A percentile compares a stretch with the other conserved stretches of the same genome.
phyloP scores from a whole-genome alignment of 306 rosid species.

The Lithocarpus polystachyus region DNA sequence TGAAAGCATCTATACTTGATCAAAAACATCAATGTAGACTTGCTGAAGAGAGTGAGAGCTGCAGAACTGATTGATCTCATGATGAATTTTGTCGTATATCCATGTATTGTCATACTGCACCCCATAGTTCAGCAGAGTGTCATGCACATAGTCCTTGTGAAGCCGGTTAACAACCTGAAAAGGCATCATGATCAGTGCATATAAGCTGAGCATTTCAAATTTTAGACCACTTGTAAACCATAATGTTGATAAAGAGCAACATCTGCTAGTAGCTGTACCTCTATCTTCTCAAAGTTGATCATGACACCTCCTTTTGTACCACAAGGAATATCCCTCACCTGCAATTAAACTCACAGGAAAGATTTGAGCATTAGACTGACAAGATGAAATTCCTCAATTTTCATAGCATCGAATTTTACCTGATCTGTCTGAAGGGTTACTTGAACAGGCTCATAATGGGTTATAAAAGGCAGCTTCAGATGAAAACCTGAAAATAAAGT shows the following conservation, averaged over 20 bases:
- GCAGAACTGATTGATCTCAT: constrained; percentile 93
- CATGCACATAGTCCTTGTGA: constrained; percentile 65
- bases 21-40: constrained; percentile 93
- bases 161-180: constrained; percentile 84
- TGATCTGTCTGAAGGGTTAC: constrained; percentile 87
- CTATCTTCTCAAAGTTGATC: constrained; percentile 85
- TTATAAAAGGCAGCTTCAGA: constrained; percentile 73
- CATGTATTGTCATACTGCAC: constrained; percentile 84
- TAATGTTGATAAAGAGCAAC: not conserved
- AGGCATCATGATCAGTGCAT: constrained; percentile 4
- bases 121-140: constrained; percentile 82
- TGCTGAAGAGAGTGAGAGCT: constrained; percentile 84
- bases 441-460: constrained; percentile 86
- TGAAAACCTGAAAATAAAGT: constrained; percentile 64
- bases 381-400: constrained; percentile 4
- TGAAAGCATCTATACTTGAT: constrained; percentile 52
- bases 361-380: not conserved
- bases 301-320: constrained; percentile 97
- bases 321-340: constrained; percentile 94
- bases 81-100: constrained; percentile 96
- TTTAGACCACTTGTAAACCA: not conserved
- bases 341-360: constrained; percentile 13
- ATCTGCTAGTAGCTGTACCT: constrained; percentile 45
- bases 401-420: constrained; percentile 31
- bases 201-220: not conserved